These are phyloP conservation scores for Trametes pubescens DNA, from an alignment of 1,284 basidiomycete species.

Conservation along the genomic window DNA sequence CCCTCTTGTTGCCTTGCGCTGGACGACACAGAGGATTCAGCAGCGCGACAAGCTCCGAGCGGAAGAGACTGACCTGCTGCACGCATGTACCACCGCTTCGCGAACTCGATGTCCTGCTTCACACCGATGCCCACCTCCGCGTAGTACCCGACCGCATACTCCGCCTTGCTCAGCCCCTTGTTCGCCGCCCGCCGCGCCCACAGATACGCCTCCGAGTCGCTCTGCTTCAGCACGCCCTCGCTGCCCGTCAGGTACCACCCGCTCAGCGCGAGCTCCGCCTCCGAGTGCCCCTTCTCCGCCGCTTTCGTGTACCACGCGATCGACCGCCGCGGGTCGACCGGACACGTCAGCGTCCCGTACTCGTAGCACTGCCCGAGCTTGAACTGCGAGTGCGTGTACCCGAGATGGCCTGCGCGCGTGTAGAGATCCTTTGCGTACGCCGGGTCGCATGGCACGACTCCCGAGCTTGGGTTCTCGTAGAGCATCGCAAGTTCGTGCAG, in stretches of 20 bases:
- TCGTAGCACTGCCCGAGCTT: conserved; percentile 97
- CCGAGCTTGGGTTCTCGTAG: conserved; percentile 80
- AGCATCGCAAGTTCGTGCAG: conserved; percentile 95
- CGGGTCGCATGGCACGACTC: conserved; percentile 77
- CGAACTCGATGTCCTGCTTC: conserved; percentile 94
- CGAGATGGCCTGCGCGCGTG: conserved; percentile 92
- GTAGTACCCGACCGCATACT: conserved; percentile 98
- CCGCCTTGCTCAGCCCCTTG: conserved; percentile 92
- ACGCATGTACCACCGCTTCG: conserved; percentile 99
- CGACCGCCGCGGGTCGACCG: conserved; percentile 90
- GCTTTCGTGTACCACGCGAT: conserved; percentile 99
- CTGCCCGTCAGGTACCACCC: conserved; percentile 98
- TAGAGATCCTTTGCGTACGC: conserved; percentile 87
- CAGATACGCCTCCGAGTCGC: conserved; percentile 96
- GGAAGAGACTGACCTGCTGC: conserved; percentile 79
- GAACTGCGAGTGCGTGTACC: conserved; percentile 94
- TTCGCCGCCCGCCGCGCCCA: conserved; percentile 96
- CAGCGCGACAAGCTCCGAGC: no score
- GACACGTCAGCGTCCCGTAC: conserved; percentile 89
- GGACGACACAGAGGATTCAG: no score
- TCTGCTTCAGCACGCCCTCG: conserved; percentile 96
- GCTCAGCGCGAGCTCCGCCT: conserved; percentile 94
- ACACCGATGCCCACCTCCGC: conserved; percentile 98
- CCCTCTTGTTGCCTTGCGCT: conserved; percentile 95
- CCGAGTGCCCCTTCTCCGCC: conserved; percentile 93